Conservation (phyloP, 2,329 filamentous ascomycete species). For the Monosporascus sp. region DNA sequence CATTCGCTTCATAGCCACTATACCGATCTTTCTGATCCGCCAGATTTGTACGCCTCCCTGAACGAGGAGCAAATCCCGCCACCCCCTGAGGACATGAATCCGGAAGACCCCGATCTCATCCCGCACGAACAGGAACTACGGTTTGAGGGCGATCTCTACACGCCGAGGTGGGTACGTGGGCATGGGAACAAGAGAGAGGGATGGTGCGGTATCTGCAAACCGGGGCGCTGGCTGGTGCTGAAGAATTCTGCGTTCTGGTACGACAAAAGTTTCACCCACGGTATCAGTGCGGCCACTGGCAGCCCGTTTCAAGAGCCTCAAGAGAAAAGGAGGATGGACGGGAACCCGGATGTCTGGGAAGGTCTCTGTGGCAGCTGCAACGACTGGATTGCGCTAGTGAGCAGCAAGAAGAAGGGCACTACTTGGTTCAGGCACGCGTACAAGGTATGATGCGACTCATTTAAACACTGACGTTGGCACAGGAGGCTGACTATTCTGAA, state of each 20-base stretch:
- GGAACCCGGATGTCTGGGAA: constrained; percentile 77
- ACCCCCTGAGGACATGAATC: constrained; percentile 76
- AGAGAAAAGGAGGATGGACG: constrained; percentile 69
- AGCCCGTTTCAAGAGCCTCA: constrained; percentile 72
- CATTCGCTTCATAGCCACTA: constrained; percentile 65
- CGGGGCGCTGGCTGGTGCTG: constrained; percentile 77
- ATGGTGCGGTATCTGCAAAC: constrained; percentile 86
- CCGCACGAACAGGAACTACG: constrained; percentile 75
- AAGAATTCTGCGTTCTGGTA: constrained; percentile 94
- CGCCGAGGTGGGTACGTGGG: constrained; percentile 76
- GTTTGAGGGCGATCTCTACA: constrained; percentile 78
- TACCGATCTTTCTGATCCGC: constrained; percentile 67
- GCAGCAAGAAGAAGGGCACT: constrained; percentile 87
- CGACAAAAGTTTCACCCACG: constrained; percentile 85
- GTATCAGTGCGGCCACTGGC: constrained; percentile 77
- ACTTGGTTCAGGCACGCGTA: constrained; percentile 89
- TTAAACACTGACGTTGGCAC: background rate
- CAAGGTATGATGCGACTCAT: constrained; percentile 49
- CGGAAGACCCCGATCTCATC: constrained; percentile 66
- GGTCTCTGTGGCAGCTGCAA: constrained; percentile 72
- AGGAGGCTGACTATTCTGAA: constrained; percentile 26
- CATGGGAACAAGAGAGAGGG: constrained; percentile 84
- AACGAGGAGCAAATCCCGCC: constrained; percentile 69
- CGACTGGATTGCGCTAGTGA: constrained; percentile 76
- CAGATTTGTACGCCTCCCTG: constrained; percentile 70